Percentiles rank a stretch among this genome's conserved stretches.
Evolutionary conservation across 116 monocot genomes (phyloP).

Genomic region (Iris pallida): DNA sequence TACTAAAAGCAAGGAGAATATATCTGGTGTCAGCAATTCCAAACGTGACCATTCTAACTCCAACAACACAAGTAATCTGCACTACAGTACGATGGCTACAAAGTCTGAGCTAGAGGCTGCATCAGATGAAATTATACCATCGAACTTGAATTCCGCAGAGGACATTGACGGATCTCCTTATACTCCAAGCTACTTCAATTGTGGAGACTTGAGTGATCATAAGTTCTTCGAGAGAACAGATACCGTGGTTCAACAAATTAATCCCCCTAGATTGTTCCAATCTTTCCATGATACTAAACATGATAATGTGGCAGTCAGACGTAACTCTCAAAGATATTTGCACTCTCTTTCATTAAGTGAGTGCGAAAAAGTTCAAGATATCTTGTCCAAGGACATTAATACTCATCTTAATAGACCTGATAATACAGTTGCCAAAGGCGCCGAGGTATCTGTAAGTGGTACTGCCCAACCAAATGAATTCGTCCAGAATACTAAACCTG

Average conservation of each 20-base stretch:
- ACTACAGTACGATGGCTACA: neutral
- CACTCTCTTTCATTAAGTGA: constrained; percentile 10
- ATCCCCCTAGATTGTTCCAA: neutral
- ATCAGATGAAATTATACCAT: constrained; percentile 12
- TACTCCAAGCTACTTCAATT: constrained; percentile 3
- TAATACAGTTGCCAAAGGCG: constrained; percentile 6
- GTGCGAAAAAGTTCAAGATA: constrained; percentile 10
- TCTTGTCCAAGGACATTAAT: constrained; percentile 3
- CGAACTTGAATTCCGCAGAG: neutral
- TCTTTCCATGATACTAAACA: neutral
- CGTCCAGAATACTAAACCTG: constrained; percentile 16
- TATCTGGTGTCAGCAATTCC: constrained; percentile 6
- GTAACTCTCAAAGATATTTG: constrained; percentile 13
- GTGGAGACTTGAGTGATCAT: constrained; percentile 1
- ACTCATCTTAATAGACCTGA: neutral
- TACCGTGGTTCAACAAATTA: constrained; percentile 13
- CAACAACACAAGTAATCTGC: constrained; percentile 1
- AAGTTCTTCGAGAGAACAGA: constrained; percentile 2
- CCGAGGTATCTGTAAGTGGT: constrained; percentile 7
- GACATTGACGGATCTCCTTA: constrained; percentile 10
- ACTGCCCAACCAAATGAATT: constrained; percentile 16
- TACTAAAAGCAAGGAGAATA: constrained; percentile 4
- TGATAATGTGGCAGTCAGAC: constrained; percentile 7
- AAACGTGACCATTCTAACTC: constrained; percentile 4
- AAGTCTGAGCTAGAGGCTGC: constrained; percentile 3